Evolutionary conservation across 1,284 basidiomycete genomes (phyloP).

Genomic region (Fomitopsis schrenkii): DNA sequence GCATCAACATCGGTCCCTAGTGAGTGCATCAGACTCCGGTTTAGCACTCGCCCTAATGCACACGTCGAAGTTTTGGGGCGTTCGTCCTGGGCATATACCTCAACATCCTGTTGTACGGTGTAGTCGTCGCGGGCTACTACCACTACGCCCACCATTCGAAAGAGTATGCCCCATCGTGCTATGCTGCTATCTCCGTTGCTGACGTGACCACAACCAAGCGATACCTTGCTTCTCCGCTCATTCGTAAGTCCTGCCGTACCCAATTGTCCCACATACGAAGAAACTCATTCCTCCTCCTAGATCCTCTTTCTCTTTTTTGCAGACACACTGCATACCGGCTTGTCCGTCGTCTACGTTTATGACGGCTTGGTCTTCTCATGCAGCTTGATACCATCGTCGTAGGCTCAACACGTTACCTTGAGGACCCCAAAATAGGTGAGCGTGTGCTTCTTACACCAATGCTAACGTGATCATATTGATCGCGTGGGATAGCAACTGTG

Average conservation of each 20-base stretch:
- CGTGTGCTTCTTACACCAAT: no score
- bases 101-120: constrained; percentile 1
- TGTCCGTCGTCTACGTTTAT: not conserved
- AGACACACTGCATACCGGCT: not conserved
- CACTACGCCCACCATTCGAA: not conserved
- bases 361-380: not conserved
- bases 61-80: not conserved
- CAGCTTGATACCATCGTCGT: not conserved
- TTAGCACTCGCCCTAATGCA: not conserved
- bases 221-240: not conserved
- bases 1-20: not conserved
- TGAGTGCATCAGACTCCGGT: no score
- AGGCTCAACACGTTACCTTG: not conserved
- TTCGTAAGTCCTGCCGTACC: not conserved
- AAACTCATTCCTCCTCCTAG: not conserved
- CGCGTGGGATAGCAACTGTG: not conserved
- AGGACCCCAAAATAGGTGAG: not conserved
- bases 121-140: not conserved
- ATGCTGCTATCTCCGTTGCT: not conserved
- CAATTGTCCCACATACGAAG: not conserved
- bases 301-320: not conserved
- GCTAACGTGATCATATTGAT: not conserved
- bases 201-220: not conserved
- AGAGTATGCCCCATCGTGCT: not conserved
- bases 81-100: not conserved